phyloP scores from a whole-genome alignment of 768 basidiomycete genomes.

The Boletus insuetus region DNA sequence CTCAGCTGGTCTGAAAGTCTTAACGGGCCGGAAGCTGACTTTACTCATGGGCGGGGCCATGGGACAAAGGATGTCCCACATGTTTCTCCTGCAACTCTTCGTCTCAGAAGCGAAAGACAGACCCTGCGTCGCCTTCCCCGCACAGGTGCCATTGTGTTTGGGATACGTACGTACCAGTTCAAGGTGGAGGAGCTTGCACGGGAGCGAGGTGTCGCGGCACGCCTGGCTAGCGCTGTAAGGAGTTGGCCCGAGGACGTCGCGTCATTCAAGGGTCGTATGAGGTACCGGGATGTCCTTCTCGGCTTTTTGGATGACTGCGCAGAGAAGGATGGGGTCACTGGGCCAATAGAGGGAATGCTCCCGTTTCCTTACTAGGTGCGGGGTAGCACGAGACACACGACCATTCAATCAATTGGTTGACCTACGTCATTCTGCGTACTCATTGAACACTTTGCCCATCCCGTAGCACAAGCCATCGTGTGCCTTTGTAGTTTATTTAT shows the following conservation, averaged over 20 bases:
- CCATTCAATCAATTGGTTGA: not conserved
- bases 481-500: not conserved
- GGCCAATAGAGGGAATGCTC: constrained; percentile 10
- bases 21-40: constrained; percentile 54
- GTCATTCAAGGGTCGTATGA: constrained; percentile 23
- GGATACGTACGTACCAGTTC: constrained; percentile 65
- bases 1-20: constrained; percentile 60
- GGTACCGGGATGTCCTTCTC: constrained; percentile 25
- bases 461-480: not conserved
- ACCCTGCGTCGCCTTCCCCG: constrained; percentile 61
- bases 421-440: not conserved
- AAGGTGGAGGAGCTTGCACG: constrained; percentile 49
- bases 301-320: constrained; percentile 26
- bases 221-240: constrained; percentile 62
- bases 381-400: not conserved
- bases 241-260: constrained; percentile 69
- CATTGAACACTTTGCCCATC: not conserved
- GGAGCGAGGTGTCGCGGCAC: constrained; percentile 60
- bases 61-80: constrained; percentile 1
- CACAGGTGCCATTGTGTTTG: constrained; percentile 68
- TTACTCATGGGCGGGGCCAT: constrained; percentile 24
- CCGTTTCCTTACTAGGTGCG: constrained; percentile 20
- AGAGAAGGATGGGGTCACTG: constrained; percentile 15
- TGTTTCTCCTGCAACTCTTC: constrained; percentile 43
- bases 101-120: constrained; percentile 67